Conservation (phyloP, 805 yeast species). For the Candida nanaspora region DNA sequence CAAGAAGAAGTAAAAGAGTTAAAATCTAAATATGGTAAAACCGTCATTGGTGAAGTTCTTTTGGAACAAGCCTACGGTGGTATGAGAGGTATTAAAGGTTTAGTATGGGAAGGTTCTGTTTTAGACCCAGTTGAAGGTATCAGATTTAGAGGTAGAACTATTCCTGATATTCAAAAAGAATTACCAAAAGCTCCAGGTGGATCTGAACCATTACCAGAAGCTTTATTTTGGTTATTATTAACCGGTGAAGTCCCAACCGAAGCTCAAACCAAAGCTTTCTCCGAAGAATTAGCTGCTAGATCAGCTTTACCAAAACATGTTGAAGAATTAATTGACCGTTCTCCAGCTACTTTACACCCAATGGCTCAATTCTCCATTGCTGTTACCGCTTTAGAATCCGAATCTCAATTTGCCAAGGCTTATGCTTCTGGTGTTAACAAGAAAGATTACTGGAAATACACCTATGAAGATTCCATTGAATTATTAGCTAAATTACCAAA, state of each 20-base stretch:
- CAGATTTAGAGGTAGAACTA: constrained; percentile 78
- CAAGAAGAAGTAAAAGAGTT: constrained; percentile 86
- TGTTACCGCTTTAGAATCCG: constrained; percentile 71
- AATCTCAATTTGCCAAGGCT: constrained; percentile 79
- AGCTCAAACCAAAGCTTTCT: constrained; percentile 60
- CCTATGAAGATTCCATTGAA: constrained; percentile 75
- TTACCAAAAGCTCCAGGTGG: constrained; percentile 73
- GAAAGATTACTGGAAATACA: constrained; percentile 78
- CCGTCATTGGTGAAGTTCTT: constrained; percentile 67
- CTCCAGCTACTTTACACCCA: constrained; percentile 75
- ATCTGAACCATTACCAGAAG: constrained; percentile 65
- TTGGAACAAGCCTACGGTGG: constrained; percentile 87
- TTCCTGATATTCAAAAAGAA: constrained; percentile 68
- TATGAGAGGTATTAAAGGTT: constrained; percentile 81
- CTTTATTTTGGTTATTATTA: constrained; percentile 72
- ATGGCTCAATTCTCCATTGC: constrained; percentile 89
- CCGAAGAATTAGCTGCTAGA: constrained; percentile 75
- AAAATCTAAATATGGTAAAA: constrained; percentile 84
- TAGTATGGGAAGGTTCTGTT: constrained; percentile 87
- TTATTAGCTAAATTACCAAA: constrained; percentile 75
- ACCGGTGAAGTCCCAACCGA: constrained; percentile 80
- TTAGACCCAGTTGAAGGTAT: constrained; percentile 82
- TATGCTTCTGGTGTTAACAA: constrained; percentile 78
- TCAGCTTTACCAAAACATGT: constrained; percentile 75
- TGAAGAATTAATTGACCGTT: constrained; percentile 59